These are phyloP conservation scores for Exophiala bonariae DNA, from an alignment of 2,329 filamentous ascomycete genomes.

Conservation along the genomic window DNA sequence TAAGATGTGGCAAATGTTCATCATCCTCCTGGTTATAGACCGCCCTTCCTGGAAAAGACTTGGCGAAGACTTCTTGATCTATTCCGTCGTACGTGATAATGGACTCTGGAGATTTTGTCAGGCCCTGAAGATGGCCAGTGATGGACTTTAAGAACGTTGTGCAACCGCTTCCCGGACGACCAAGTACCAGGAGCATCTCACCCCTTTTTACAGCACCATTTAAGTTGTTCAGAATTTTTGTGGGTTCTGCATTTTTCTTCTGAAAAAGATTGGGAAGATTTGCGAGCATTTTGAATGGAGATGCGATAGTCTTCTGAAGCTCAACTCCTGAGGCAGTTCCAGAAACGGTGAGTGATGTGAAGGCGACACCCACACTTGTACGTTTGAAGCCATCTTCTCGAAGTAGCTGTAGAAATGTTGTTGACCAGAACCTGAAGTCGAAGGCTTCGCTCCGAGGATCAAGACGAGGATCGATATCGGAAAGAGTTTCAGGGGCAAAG, in stretches of 20 bases:
- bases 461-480: slow-evolving; percentile 14
- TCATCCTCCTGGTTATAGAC: slow-evolving; percentile 57
- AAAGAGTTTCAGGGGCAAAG: slow-evolving; percentile 6
- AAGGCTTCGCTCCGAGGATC: slow-evolving; percentile 17
- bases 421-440: slow-evolving; percentile 18
- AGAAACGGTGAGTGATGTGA: slow-evolving; percentile 63
- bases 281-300: slow-evolving; percentile 59
- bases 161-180: slow-evolving; percentile 67
- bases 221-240: slow-evolving; percentile 49
- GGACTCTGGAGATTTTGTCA: slow-evolving; percentile 67
- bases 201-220: slow-evolving; percentile 52
- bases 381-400: slow-evolving; percentile 17
- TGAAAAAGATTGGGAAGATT: slow-evolving; percentile 57
- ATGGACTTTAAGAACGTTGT: slow-evolving; percentile 80
- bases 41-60: slow-evolving; percentile 52
- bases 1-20: slow-evolving; percentile 52
- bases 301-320: slow-evolving; percentile 66
- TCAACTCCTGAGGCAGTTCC: slow-evolving; percentile 64
- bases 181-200: slow-evolving; percentile 65
- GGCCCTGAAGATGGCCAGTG: slow-evolving; percentile 77
- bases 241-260: slow-evolving; percentile 26
- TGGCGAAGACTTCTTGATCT: slow-evolving; percentile 51
- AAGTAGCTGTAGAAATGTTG: slow-evolving; percentile 13
- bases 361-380: slow-evolving; percentile 55
- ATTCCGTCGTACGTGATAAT: slow-evolving; percentile 74